Percentiles rank a stretch among this genome's conserved stretches.
Evolutionary conservation across 139 green algal species (phyloP).

Genomic region (Tetradesmus obliquus): DNA sequence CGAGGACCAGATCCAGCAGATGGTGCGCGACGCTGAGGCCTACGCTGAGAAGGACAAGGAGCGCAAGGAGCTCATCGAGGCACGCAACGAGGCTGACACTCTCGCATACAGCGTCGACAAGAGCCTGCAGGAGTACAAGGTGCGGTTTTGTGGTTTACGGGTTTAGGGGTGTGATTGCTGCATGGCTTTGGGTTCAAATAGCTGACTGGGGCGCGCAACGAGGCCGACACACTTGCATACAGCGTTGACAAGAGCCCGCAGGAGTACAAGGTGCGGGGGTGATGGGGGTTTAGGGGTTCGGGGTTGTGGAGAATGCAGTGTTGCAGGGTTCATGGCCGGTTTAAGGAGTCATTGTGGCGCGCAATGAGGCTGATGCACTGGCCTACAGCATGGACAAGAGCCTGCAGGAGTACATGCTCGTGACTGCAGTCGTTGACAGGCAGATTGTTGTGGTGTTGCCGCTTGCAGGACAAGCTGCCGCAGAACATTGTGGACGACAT

Average conservation of each 20-base stretch:
- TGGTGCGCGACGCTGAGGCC: slow-evolving; percentile 91
- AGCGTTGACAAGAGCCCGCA: slow-evolving; percentile 88
- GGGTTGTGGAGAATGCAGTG: too few relatives aligned
- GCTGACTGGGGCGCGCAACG: slow-evolving; percentile 94
- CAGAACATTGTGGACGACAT: slow-evolving; percentile 91
- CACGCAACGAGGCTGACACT: slow-evolving; percentile 93
- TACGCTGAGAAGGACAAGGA: slow-evolving; percentile 90
- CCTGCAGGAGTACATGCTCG: slow-evolving; percentile 94
- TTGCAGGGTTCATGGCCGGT: background rate
- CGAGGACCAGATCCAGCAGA: slow-evolving; percentile 95
- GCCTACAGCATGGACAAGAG: slow-evolving; percentile 93
- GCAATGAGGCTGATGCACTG: slow-evolving; percentile 92
- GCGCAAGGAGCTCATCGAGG: slow-evolving; percentile 96
- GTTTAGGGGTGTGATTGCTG: background rate
- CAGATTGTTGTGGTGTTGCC: too few relatives aligned
- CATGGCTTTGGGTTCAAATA: slow-evolving; percentile 73
- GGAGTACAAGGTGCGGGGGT: slow-evolving; percentile 60
- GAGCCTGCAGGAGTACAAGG: slow-evolving; percentile 94
- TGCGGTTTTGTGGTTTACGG: slow-evolving; percentile 37
- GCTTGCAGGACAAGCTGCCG: slow-evolving; percentile 56
- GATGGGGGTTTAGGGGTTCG: background rate
- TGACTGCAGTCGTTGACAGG: too few relatives aligned
- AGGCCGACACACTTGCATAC: slow-evolving; percentile 94
- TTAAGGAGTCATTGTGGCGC: slow-evolving; percentile 85
- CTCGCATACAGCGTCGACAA: slow-evolving; percentile 93